Evolutionary conservation across 148 eudicot species (phyloP).

Genomic region (Rhododendron kiyosumense): DNA sequence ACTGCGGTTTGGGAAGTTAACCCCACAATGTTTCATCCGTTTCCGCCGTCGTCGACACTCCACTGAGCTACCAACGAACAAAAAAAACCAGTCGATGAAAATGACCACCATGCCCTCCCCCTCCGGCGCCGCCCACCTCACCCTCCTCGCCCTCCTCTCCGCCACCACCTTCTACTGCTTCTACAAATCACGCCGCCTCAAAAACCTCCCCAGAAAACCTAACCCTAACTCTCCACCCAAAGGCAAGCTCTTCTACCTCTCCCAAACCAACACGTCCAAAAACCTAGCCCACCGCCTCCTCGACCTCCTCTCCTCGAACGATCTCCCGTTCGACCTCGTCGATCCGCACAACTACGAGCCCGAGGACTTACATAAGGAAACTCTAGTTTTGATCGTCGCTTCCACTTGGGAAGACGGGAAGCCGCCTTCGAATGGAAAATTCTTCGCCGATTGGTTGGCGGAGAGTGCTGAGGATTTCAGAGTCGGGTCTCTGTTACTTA

Average conservation of each 20-base stretch:
- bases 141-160: constrained; percentile 75
- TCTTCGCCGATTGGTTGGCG: constrained; percentile 68
- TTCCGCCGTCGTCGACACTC: not conserved
- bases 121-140: constrained; percentile 43
- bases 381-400: constrained; percentile 53
- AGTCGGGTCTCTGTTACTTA: constrained; percentile 63
- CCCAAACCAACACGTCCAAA: constrained; percentile 75
- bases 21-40: not conserved
- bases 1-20: no score
- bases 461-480: constrained; percentile 89
- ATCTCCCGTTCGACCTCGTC: constrained; percentile 50
- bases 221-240: constrained; percentile 21
- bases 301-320: constrained; percentile 30
- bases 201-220: constrained; percentile 17
- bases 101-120: constrained; percentile 24
- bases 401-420: constrained; percentile 87
- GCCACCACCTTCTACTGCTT: constrained; percentile 76
- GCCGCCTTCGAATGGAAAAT: constrained; percentile 56
- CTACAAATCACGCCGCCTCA: constrained; percentile 71
- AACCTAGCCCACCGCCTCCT: constrained; percentile 77
- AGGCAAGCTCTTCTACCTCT: constrained; percentile 61
- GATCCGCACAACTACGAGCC: constrained; percentile 75
- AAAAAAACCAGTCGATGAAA: not conserved
- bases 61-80: not conserved
- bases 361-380: constrained; percentile 68